Conservation (phyloP, 2,329 filamentous ascomycete species). For the Microsporum ferrugineum region DNA sequence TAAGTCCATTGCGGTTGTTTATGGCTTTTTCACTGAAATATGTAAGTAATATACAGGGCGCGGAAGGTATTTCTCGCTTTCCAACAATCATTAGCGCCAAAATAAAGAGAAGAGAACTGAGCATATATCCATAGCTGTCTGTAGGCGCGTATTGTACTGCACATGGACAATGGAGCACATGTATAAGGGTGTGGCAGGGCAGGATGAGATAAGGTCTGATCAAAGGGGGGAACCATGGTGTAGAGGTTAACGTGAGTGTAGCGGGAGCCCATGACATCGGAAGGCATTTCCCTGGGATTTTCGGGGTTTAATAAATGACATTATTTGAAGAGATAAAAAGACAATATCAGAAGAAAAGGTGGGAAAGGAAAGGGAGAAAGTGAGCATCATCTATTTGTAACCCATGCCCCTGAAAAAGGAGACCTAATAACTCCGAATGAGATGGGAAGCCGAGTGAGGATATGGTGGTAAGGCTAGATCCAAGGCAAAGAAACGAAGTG, state of each 20-base stretch:
- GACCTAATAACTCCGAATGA: constrained; percentile 4
- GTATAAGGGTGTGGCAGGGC: not conserved
- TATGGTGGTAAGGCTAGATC: not conserved
- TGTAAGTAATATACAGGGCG: constrained; percentile 1
- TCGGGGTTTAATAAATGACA: constrained; percentile 1
- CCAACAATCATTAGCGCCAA: constrained; percentile 1
- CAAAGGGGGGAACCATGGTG: not conserved
- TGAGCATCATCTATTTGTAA: not conserved
- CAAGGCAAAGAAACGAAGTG: not conserved
- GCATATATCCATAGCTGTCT: not conserved
- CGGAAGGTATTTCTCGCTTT: not conserved
- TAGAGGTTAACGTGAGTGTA: not conserved
- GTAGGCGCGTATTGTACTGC: not conserved
- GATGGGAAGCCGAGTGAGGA: not conserved
- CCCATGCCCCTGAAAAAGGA: constrained; percentile 1
- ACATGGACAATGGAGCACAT: not conserved
- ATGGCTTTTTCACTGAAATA: constrained; percentile 1
- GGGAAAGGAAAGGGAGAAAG: not conserved
- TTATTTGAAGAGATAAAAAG: not conserved
- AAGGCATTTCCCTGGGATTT: not conserved
- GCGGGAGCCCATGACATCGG: not conserved
- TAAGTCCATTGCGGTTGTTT: not conserved
- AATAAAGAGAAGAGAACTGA: not conserved
- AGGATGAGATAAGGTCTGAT: not conserved
- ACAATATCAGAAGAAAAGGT: not conserved